Conservation (phyloP, 1,284 basidiomycete genomes). For the Wolfiporia cocos region DNA sequence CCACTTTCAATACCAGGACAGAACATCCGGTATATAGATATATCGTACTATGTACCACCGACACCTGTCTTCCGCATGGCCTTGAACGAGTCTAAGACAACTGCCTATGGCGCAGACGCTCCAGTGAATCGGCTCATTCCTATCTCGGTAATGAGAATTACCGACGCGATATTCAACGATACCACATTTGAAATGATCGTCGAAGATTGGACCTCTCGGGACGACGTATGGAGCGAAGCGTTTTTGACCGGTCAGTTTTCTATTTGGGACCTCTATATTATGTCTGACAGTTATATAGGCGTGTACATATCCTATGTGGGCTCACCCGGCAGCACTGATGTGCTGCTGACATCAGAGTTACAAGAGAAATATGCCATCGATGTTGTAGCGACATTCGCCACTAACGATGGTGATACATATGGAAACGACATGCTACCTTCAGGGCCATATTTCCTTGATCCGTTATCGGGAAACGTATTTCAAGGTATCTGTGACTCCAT, state of each 20-base stretch:
- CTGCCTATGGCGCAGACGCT: too few relatives aligned
- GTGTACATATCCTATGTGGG: slow-evolving; percentile 20
- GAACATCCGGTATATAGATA: too few relatives aligned
- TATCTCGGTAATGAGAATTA: slow-evolving; percentile 22
- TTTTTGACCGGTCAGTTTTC: slow-evolving; percentile 20
- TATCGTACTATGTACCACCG: too few relatives aligned
- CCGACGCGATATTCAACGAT: slow-evolving; percentile 13
- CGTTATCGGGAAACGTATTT: slow-evolving; percentile 19
- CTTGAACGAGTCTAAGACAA: too few relatives aligned
- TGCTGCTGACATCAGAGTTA: slow-evolving; percentile 7
- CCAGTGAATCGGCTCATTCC: slow-evolving; percentile 15
- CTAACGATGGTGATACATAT: slow-evolving; percentile 9
- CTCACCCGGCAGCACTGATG: slow-evolving; percentile 5
- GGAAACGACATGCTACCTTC: slow-evolving; percentile 14
- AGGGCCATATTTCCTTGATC: slow-evolving; percentile 25
- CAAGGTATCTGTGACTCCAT: slow-evolving; percentile 13
- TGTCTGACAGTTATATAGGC: slow-evolving; percentile 9
- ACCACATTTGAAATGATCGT: slow-evolving; percentile 14
- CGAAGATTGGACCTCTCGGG: slow-evolving; percentile 12
- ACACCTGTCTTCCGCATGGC: too few relatives aligned
- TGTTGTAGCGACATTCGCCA: slow-evolving; percentile 15
- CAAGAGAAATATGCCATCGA: slow-evolving; percentile 13
- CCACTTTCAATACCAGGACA: too few relatives aligned
- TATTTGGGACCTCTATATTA: neutral
- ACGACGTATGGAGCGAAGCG: slow-evolving; percentile 24